Evolutionary conservation across 2,329 filamentous ascomycete species (phyloP).

Genomic region (Zasmidium cellare): DNA sequence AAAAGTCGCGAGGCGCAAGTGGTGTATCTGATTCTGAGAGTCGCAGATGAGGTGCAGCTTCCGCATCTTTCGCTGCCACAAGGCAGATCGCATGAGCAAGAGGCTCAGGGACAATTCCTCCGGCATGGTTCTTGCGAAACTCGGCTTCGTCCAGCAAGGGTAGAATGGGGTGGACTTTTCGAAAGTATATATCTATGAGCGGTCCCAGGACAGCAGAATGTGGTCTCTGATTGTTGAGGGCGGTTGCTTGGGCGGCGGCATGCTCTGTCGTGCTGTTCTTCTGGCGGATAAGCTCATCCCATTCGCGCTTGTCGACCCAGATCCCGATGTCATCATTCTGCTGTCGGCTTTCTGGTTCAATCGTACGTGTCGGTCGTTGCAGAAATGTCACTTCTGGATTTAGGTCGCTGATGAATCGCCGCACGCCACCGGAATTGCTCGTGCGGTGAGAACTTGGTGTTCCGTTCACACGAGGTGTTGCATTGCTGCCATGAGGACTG

Average conservation of each 20-base stretch:
- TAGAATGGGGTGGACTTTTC: slow-evolving; percentile 47
- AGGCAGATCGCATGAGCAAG: slow-evolving; percentile 49
- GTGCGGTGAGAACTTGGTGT: slow-evolving; percentile 1
- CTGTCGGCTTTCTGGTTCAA: slow-evolving; percentile 14
- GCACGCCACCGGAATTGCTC: not conserved
- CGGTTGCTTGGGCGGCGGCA: slow-evolving; percentile 4
- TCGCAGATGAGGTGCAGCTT: slow-evolving; percentile 41
- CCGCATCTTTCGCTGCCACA: slow-evolving; percentile 49
- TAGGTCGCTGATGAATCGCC: slow-evolving; percentile 36
- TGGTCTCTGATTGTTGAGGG: slow-evolving; percentile 23
- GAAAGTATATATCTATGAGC: slow-evolving; percentile 49
- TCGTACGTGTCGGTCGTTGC: slow-evolving; percentile 35
- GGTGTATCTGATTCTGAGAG: slow-evolving; percentile 36
- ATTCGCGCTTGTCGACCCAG: slow-evolving; percentile 37
- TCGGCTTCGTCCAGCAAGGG: slow-evolving; percentile 47
- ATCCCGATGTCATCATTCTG: slow-evolving; percentile 33
- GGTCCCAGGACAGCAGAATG: slow-evolving; percentile 37
- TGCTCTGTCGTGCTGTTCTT: slow-evolving; percentile 17
- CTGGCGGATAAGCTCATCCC: slow-evolving; percentile 30
- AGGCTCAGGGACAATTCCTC: slow-evolving; percentile 39
- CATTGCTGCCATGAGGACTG: not conserved
- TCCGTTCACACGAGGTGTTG: not conserved
- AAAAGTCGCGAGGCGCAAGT: slow-evolving; percentile 46
- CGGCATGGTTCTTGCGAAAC: slow-evolving; percentile 40
- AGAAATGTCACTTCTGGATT: slow-evolving; percentile 50